These are phyloP conservation scores for Trypanosoma congolense DNA, from an alignment of 208 protist species.

Conservation along the genomic window DNA sequence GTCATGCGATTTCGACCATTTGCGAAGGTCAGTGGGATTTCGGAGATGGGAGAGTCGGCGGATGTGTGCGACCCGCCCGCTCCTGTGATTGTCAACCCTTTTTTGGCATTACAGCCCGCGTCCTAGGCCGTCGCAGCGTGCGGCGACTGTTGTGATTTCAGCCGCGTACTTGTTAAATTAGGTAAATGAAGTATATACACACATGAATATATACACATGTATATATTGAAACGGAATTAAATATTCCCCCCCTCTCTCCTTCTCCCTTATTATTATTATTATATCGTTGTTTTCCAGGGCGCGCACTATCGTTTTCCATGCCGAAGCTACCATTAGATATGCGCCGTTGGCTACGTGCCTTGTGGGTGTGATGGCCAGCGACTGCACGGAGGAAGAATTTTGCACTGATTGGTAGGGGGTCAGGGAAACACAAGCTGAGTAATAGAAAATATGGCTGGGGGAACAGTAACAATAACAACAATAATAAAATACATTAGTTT, in stretches of 20 bases:
- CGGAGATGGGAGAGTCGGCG: slow-evolving; percentile 71
- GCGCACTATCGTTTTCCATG: too few species aligned
- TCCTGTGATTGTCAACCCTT: slow-evolving; percentile 81
- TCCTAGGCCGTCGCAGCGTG: slow-evolving; percentile 1
- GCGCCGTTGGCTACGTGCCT: too few species aligned
- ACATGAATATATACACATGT: background rate
- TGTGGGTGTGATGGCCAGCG: too few species aligned
- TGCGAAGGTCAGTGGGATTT: slow-evolving; percentile 85
- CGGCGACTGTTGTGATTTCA: too few species aligned
- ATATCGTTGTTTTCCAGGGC: too few species aligned
- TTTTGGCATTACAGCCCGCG: slow-evolving; percentile 25
- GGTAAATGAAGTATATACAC: background rate
- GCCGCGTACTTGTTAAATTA: too few species aligned
- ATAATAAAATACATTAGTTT: too few species aligned
- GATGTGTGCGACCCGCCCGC: slow-evolving; percentile 76
- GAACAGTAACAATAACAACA: too few species aligned
- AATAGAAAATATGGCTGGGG: too few species aligned
- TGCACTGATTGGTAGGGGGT: background rate
- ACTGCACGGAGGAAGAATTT: too few species aligned
- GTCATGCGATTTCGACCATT: slow-evolving; percentile 70
- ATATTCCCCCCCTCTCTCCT: background rate
- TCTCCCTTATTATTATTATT: too few species aligned
- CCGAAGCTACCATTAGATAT: too few species aligned
- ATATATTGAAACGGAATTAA: background rate
- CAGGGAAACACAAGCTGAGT: background rate